Evolutionary conservation across 169 alveolate species (phyloP).

Genomic region (Nephromyces sp.): DNA sequence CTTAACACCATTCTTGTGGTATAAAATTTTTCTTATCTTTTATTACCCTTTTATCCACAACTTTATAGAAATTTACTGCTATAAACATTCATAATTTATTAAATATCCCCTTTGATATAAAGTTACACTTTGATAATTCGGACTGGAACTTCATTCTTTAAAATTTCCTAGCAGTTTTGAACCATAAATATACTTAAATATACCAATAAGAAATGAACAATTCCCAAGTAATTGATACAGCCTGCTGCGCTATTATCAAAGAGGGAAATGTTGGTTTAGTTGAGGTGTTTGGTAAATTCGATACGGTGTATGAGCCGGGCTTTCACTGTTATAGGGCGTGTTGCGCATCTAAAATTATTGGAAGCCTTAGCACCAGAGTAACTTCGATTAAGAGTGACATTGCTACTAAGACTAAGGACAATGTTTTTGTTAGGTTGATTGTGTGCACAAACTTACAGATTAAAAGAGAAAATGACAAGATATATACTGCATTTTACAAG

Average conservation of each 20-base stretch:
- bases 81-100: neutral
- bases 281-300: constrained; percentile 19
- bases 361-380: neutral
- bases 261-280: constrained; percentile 1
- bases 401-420: neutral
- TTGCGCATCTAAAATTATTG: neutral
- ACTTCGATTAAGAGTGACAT: neutral
- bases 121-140: neutral
- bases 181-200: neutral
- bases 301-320: constrained; percentile 7
- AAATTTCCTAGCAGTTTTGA: too few relatives aligned
- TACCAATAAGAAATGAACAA: neutral
- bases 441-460: neutral
- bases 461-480: neutral
- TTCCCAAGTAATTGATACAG: constrained; percentile 1
- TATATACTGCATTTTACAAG: neutral
- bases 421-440: neutral
- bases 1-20: too few relatives aligned
- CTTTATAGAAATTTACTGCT: neutral
- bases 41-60: too few relatives aligned
- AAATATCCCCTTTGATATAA: neutral
- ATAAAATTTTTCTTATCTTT: too few relatives aligned
- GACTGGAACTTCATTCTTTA: neutral
- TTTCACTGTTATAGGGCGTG: constrained; percentile 16
- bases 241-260: neutral